A percentile compares a stretch with the other conserved stretches of the same genome.
phyloP scores from a whole-genome alignment of 1,284 basidiomycete species.

The Sanguinoderma infundibulare region DNA sequence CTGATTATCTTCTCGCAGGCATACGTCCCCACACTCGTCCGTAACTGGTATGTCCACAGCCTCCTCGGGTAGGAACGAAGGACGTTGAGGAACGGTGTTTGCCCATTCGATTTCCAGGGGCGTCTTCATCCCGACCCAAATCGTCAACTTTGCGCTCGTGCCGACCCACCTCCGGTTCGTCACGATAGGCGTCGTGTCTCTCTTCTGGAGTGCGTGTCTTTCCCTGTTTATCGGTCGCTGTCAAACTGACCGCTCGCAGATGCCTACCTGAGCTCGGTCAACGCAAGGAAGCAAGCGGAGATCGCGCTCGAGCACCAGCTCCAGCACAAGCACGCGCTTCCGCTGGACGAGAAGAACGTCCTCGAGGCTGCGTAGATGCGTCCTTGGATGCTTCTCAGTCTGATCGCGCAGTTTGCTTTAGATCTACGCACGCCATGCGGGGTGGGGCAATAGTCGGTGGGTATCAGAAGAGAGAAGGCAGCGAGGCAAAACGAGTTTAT shows the following conservation, averaged over 20 bases:
- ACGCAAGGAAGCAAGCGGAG: constrained; percentile 35
- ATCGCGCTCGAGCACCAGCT: not conserved
- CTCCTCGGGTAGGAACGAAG: not conserved
- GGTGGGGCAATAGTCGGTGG: not conserved
- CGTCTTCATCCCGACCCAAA: constrained; percentile 81
- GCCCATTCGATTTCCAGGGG: constrained; percentile 46
- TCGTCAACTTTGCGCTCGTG: constrained; percentile 82
- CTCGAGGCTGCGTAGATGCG: not conserved
- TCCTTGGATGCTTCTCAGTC: no score
- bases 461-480: not conserved
- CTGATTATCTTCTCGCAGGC: constrained; percentile 43
- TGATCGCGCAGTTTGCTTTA: no score
- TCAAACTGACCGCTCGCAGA: constrained; percentile 37
- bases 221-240: constrained; percentile 7
- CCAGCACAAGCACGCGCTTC: not conserved
- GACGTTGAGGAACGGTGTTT: not conserved
- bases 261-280: constrained; percentile 52
- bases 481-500: not conserved
- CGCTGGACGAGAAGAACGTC: constrained; percentile 13
- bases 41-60: constrained; percentile 62
- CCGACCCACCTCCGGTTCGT: constrained; percentile 83
- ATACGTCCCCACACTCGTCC: constrained; percentile 71
- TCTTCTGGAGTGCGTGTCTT: constrained; percentile 82
- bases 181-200: constrained; percentile 76
- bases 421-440: not conserved